These are phyloP conservation scores for Euphorbia celastroides DNA, from an alignment of 441 rosid species.

Conservation along the genomic window DNA sequence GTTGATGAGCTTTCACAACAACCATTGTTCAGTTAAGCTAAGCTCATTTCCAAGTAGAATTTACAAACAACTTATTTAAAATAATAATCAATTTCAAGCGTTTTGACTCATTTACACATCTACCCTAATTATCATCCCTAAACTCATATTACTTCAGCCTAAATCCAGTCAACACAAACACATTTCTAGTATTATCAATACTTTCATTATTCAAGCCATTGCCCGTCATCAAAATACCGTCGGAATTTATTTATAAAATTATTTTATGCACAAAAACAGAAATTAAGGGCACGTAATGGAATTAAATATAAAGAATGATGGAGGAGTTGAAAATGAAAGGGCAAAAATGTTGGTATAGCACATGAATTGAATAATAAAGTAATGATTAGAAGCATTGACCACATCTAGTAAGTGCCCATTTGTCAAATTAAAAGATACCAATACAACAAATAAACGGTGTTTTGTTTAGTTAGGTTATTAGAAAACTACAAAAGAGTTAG, in stretches of 20 bases:
- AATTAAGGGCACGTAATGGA: not conserved
- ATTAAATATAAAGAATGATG: not conserved
- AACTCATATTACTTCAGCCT: not conserved
- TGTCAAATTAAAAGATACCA: not conserved
- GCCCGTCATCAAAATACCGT: not conserved
- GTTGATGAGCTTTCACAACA: too few species aligned
- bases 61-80: too few species aligned
- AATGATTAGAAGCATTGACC: slow-evolving; percentile 1
- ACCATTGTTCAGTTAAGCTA: too few species aligned
- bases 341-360: not conserved
- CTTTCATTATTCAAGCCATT: not conserved
- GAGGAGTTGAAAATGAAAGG: not conserved
- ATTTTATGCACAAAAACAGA: too few species aligned
- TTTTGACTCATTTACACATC: too few species aligned
- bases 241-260: not conserved
- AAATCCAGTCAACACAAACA: not conserved
- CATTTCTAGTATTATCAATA: not conserved
- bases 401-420: not conserved
- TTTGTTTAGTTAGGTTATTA: not conserved
- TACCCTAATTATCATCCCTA: not conserved
- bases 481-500: not conserved
- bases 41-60: too few species aligned
- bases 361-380: not conserved
- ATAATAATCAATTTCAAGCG: too few species aligned
- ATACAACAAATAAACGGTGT: not conserved